phyloP scores from a whole-genome alignment of 2,329 filamentous ascomycete species.

The Hansfordia pulvinata region DNA sequence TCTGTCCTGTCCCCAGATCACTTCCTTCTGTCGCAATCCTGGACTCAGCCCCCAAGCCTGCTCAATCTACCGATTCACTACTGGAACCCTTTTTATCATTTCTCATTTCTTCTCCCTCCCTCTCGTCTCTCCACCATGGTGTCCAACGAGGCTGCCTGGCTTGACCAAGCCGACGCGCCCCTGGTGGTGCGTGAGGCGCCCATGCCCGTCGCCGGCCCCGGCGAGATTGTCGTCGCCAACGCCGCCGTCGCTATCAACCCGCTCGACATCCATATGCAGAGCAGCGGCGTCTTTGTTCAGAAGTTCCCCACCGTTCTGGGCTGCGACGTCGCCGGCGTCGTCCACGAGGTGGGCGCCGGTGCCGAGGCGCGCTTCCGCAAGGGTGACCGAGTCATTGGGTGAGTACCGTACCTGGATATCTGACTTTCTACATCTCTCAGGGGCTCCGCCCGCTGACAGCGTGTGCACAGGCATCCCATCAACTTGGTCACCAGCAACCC shows the following conservation, averaged over 20 bases:
- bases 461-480: conserved; percentile 7
- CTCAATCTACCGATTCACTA: too few species aligned
- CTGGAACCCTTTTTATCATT: too few species aligned
- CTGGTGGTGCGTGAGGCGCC: conserved; percentile 11
- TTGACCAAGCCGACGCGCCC: conserved; percentile 7
- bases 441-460: too few species aligned
- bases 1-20: too few species aligned
- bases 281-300: conserved; percentile 19
- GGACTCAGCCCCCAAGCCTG: too few species aligned
- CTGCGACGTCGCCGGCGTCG: conserved; percentile 17
- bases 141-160: conserved; percentile 13
- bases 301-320: conserved; percentile 15
- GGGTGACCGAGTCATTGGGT: conserved; percentile 13
- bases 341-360: conserved; percentile 12
- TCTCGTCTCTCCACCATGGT: conserved; percentile 4
- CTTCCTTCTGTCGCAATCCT: too few species aligned
- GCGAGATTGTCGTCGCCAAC: conserved; percentile 10
- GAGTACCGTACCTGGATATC: neutral
- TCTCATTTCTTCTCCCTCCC: neutral
- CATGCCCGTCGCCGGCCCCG: conserved; percentile 7
- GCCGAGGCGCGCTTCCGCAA: conserved; percentile 9
- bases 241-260: conserved; percentile 15
- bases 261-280: conserved; percentile 15
- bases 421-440: neutral
- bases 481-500: conserved; percentile 13